Base-by-base conservation (phyloP, 116 monocot species). In the Trichopus zeylanicus region DNA sequence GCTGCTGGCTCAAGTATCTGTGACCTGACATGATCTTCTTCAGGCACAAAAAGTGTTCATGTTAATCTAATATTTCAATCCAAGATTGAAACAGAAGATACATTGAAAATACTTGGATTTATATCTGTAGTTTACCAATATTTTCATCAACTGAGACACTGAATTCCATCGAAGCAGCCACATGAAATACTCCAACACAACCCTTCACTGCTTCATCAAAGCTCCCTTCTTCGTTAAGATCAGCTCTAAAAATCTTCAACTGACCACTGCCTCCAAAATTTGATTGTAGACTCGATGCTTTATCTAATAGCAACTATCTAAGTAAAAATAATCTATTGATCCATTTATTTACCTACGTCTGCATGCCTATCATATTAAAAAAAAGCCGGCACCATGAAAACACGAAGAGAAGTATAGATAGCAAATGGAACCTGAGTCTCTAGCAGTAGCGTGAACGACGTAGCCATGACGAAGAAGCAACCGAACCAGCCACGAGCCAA, bases 141-240 rank as follows among this genome's bases (percentile, higher is more conserved):
- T 37, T 37, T 37, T 3, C 12, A 5, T 37, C 15, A 11, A 15
- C 37, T 11, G 8, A 8, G 15, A 8, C 8, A 6, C 12, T 4
- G 22, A 86, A 67, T 30, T 78, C 73, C 88, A 88, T 83, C 22
- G 71, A 76, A 20, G 88, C 84, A 13, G 84, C 88, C 1, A 89
- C 84, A 46, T 89, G 88, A 65, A 89, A 81, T 3, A 89, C 64
- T 16, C 62, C 70, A 0, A 46, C 31, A 33, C 88, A 89, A 18
- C 78, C 74, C 26, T 68, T 46, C 18, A 84, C 71, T 10, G 84
- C 78, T 46, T 78, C 56, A 31, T 57, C 56, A 20, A 57, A 57
- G 56, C 56, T 57, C 7, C 56, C 56, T 20, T 57, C 56, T 7
- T 57, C 56, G 10, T 12, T n/a, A 8, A 57, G 31, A 20, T 57